Evolutionary conservation across 352 stramenopile species (phyloP).

Genomic region (Pythium sp.): DNA sequence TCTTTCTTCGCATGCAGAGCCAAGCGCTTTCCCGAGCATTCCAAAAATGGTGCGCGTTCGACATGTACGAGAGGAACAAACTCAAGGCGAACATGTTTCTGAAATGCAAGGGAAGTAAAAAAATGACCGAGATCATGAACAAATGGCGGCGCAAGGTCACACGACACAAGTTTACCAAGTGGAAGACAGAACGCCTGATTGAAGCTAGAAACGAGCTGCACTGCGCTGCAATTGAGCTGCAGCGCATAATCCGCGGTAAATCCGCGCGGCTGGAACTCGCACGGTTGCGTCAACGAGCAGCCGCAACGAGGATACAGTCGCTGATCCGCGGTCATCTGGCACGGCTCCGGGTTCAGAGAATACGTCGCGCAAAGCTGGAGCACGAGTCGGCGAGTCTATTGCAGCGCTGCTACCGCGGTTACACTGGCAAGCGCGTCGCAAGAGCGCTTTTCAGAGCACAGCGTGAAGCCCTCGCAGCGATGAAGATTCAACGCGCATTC

Average conservation of each 20-base stretch:
- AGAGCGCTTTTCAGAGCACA: conserved; percentile 66
- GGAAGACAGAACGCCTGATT: conserved; percentile 44
- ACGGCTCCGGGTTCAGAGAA: conserved; percentile 14
- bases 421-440: conserved; percentile 64
- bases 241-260: conserved; percentile 55
- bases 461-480: conserved; percentile 48
- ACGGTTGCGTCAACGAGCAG: conserved; percentile 25
- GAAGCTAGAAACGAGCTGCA: conserved; percentile 61
- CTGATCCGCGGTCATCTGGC: conserved; percentile 51
- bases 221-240: conserved; percentile 66
- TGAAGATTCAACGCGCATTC: conserved; percentile 67
- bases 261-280: conserved; percentile 30
- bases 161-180: conserved; percentile 41
- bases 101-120: conserved; percentile 79
- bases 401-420: conserved; percentile 78
- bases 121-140: conserved; percentile 63
- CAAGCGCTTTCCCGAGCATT: conserved; percentile 67
- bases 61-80: conserved; percentile 75
- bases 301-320: conserved; percentile 44
- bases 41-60: conserved; percentile 66
- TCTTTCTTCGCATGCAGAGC: conserved; percentile 67
- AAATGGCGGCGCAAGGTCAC: conserved; percentile 57
- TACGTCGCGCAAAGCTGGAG: conserved; percentile 40
- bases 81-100: conserved; percentile 74
- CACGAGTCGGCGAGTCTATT: conserved; percentile 44